These are phyloP conservation scores for Diplodia scrobiculata DNA, from an alignment of 2,329 filamentous ascomycete genomes.

Conservation along the genomic window DNA sequence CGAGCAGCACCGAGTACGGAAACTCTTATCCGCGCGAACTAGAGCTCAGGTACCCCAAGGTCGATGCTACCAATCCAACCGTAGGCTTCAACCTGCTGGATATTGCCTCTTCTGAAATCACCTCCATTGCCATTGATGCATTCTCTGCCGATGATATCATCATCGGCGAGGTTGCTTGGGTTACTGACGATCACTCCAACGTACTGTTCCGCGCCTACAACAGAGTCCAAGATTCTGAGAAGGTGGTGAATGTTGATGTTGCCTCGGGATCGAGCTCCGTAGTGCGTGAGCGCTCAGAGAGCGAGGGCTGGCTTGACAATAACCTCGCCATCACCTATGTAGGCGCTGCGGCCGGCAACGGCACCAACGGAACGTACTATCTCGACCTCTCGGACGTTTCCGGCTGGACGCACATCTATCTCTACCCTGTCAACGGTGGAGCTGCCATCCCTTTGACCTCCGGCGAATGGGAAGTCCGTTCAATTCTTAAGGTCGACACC, in stretches of 20 bases:
- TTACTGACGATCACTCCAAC: slow-evolving; percentile 62
- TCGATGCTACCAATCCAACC: slow-evolving; percentile 67
- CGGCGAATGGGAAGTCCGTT: slow-evolving; percentile 66
- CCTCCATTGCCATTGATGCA: slow-evolving; percentile 56
- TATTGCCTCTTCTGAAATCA: slow-evolving; percentile 52
- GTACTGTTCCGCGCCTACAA: slow-evolving; percentile 69
- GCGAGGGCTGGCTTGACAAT: slow-evolving; percentile 65
- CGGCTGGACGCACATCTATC: slow-evolving; percentile 67
- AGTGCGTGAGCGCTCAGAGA: slow-evolving; percentile 61
- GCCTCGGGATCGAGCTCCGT: slow-evolving; percentile 50
- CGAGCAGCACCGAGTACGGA: slow-evolving; percentile 59
- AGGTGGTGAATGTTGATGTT: slow-evolving; percentile 62
- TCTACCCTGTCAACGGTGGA: slow-evolving; percentile 61
- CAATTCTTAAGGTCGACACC: slow-evolving; percentile 62
- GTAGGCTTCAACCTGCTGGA: slow-evolving; percentile 63
- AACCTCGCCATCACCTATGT: slow-evolving; percentile 60
- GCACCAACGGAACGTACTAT: slow-evolving; percentile 56
- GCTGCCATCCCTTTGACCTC: slow-evolving; percentile 61
- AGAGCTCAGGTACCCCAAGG: slow-evolving; percentile 61
- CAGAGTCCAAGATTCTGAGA: slow-evolving; percentile 67
- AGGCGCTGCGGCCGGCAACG: slow-evolving; percentile 48
- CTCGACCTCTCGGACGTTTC: slow-evolving; percentile 67
- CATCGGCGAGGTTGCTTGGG: slow-evolving; percentile 68
- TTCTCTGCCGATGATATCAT: slow-evolving; percentile 64
- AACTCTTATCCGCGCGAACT: slow-evolving; percentile 65